Percentiles rank a stretch among this genome's conserved stretches.
These are phyloP conservation scores for Sherardia arvensis DNA, from an alignment of 257 asterid genomes.

Conservation along the genomic window DNA sequence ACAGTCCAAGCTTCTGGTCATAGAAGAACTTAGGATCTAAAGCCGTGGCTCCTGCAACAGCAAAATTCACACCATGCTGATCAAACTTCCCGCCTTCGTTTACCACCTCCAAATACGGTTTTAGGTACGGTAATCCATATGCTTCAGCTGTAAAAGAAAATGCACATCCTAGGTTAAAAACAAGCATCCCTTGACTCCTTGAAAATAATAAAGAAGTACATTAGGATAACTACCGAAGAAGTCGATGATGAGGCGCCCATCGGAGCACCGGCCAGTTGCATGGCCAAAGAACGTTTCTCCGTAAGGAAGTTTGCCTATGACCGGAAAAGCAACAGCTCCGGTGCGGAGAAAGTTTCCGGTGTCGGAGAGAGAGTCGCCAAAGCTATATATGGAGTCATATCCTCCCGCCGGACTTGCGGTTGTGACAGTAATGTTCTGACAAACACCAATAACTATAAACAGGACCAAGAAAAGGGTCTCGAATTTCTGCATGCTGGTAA, in stretches of 20 bases:
- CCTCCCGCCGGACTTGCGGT: conserved; percentile 17
- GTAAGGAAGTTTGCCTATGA: conserved; percentile 51
- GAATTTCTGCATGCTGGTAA: conserved; percentile 10
- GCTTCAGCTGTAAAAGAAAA: conserved; percentile 47
- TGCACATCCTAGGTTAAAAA: not conserved
- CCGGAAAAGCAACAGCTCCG: conserved; percentile 57
- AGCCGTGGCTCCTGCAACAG: conserved; percentile 85
- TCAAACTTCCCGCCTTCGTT: conserved; percentile 23
- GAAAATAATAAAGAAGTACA: no score
- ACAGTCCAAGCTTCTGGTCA: conserved; percentile 34
- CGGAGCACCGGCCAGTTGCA: conserved; percentile 28
- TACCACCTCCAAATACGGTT: conserved; percentile 44
- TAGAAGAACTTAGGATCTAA: conserved; percentile 55
- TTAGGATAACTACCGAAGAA: conserved; percentile 13
- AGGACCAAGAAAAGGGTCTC: conserved; percentile 16
- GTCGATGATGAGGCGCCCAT: conserved; percentile 24
- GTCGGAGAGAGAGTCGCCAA: conserved; percentile 75
- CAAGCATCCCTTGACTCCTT: no score
- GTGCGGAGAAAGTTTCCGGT: conserved; percentile 66
- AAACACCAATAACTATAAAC: not conserved
- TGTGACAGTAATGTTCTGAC: not conserved
- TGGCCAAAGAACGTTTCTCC: conserved; percentile 52
- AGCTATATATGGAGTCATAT: conserved; percentile 64
- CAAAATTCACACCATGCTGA: conserved; percentile 76
- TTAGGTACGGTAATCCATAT: conserved; percentile 54